Base-by-base conservation (phyloP, 176 grass and related monocot genomes). In the Poa pratensis region DNA sequence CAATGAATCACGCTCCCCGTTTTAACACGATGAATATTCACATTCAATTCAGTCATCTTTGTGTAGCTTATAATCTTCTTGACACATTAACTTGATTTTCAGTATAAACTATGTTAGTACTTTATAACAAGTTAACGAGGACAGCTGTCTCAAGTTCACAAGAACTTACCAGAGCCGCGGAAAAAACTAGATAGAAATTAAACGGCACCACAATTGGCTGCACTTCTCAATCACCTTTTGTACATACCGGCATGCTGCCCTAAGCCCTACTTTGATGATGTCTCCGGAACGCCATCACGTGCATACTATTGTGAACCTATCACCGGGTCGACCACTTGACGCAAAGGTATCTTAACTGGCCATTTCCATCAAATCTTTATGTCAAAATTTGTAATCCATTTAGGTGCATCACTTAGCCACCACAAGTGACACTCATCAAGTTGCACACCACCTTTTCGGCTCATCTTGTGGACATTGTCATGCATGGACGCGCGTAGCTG, bases 381-480 rank as follows among this genome's bases (percentile, higher is more conserved):
- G 61, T 20, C 27, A 74, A 51, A 58, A 60, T 83, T 87, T 83
- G 80, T 63, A 69, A 43, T 43, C 18, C 14, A 24, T 46, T 53
- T 75, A 43, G 35, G 28, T 60, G 67, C 26, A 60, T 20, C 66
- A 27, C 65, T n/a, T 79, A 49, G 39, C 20, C 19, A 80, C 80
- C 80, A 90, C 84, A 87, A 75, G 39, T 75, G 80, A 69, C 69
- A 51, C 3, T 19, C 73, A 13, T 22, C 84, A 90, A 90, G 75
- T 87, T 87, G 84, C 80, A 80, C 37, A 43, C 53, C 51, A 5
- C 57, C 80, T 83, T 90, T 90, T 75, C 73, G 80, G 58, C 75
- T 59, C 20, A 60, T 77, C n/a, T 57, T 77, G 84, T 90, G 89
- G 58, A 14, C 81, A 23, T 5, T 83, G n/a, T 46, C 20, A 51